Conservation (phyloP, 2,329 filamentous ascomycete species). For the Aspergillus sclerotialis region DNA sequence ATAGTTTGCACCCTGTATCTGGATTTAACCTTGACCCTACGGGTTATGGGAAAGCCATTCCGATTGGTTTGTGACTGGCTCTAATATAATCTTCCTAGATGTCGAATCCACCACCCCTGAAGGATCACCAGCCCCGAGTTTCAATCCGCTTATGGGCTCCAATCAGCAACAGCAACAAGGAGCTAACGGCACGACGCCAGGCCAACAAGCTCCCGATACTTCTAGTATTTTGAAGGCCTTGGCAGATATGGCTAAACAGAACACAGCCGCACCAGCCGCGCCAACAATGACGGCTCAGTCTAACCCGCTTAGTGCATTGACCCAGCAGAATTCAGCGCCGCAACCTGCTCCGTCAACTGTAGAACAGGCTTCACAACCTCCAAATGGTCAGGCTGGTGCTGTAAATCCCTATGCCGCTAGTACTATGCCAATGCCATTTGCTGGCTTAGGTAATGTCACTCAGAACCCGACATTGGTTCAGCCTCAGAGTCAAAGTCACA, state of each 20-base stretch:
- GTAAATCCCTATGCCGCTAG: slow-evolving; percentile 50
- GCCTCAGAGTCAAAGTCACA: slow-evolving; percentile 34
- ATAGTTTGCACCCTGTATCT: slow-evolving; percentile 5
- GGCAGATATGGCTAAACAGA: slow-evolving; percentile 73
- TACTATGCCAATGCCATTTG: slow-evolving; percentile 43
- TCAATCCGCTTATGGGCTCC: slow-evolving; percentile 30
- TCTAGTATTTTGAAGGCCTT: slow-evolving; percentile 69
- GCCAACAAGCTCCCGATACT: slow-evolving; percentile 45
- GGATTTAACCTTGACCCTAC: slow-evolving; percentile 1
- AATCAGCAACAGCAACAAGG: slow-evolving; percentile 21
- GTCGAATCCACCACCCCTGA: slow-evolving; percentile 62
- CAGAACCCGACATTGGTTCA: slow-evolving; percentile 29
- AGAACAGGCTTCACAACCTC: slow-evolving; percentile 37
- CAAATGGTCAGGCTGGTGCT: slow-evolving; percentile 45
- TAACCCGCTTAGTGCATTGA: slow-evolving; percentile 45
- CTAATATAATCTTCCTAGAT: slow-evolving; percentile 42
- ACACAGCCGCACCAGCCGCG: slow-evolving; percentile 45
- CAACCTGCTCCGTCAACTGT: slow-evolving; percentile 36
- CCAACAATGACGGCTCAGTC: slow-evolving; percentile 29
- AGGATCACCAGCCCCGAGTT: slow-evolving; percentile 42
- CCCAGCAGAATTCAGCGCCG: slow-evolving; percentile 37
- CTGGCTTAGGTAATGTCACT: slow-evolving; percentile 37
- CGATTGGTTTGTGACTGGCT: slow-evolving; percentile 9
- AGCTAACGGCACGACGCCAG: slow-evolving; percentile 12
- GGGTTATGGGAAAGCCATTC: not conserved